Conservation (phyloP, 2,329 filamentous ascomycete genomes). For the Venturia nashicola region DNA sequence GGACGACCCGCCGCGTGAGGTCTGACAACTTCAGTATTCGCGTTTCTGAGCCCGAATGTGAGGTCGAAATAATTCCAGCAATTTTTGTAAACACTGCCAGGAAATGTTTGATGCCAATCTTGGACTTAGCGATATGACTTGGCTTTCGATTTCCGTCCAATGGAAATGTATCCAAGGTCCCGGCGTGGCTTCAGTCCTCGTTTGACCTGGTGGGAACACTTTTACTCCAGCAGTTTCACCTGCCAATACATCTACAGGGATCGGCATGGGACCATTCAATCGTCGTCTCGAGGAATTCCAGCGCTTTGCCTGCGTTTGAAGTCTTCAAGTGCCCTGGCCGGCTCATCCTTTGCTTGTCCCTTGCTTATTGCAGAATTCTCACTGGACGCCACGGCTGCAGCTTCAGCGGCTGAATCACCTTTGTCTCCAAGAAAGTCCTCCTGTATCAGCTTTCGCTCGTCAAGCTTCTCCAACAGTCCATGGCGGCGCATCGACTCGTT, state of each 20-base stretch:
- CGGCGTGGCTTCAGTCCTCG: neutral
- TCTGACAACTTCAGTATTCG: neutral
- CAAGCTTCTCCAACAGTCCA: conserved; percentile 33
- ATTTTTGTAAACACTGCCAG: neutral
- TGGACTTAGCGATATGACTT: neutral
- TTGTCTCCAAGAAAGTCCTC: conserved; percentile 10
- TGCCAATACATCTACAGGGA: neutral
- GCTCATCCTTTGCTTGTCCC: neutral
- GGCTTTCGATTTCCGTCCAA: neutral
- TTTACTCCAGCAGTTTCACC: neutral
- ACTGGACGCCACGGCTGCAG: neutral
- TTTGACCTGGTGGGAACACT: neutral
- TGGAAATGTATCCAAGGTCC: neutral
- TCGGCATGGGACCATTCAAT: neutral
- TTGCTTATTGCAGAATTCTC: neutral
- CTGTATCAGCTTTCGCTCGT: conserved; percentile 22
- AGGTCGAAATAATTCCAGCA: neutral
- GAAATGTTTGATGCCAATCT: neutral
- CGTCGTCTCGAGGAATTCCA: neutral
- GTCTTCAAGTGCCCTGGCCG: neutral
- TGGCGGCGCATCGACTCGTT: conserved; percentile 43
- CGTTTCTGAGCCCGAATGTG: neutral
- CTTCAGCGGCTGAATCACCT: neutral
- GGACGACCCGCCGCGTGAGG: neutral
- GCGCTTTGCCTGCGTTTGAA: neutral